Conservation (phyloP, 2,329 filamentous ascomycete species). For the Berkeleyomyces rouxiae region DNA sequence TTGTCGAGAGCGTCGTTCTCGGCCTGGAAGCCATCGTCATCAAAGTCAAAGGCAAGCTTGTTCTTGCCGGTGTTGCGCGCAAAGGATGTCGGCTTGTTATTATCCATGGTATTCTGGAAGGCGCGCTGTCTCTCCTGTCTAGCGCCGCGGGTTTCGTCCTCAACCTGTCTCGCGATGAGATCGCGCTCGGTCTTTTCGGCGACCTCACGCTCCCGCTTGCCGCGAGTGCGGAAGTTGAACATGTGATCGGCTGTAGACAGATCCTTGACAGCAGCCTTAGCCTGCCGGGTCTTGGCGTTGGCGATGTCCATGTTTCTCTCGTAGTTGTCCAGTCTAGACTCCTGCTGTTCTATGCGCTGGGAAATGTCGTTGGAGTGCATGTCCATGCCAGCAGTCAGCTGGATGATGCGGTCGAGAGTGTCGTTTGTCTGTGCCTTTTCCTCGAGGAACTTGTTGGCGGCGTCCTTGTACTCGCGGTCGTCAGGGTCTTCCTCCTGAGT, state of each 20-base stretch:
- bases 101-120: slow-evolving; percentile 12
- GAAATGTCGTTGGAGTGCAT: slow-evolving; percentile 54
- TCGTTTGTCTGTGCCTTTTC: slow-evolving; percentile 25
- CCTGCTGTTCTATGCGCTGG: slow-evolving; percentile 55
- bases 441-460: slow-evolving; percentile 34
- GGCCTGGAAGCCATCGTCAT: slow-evolving; percentile 42
- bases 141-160: slow-evolving; percentile 8
- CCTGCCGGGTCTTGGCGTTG: slow-evolving; percentile 55
- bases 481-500: slow-evolving; percentile 63
- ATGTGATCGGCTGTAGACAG: slow-evolving; percentile 72
- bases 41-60: slow-evolving; percentile 68
- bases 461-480: slow-evolving; percentile 49
- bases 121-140: slow-evolving; percentile 21
- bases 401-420: slow-evolving; percentile 30
- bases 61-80: slow-evolving; percentile 9
- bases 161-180: not conserved
- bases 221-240: slow-evolving; percentile 54
- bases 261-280: slow-evolving; percentile 66
- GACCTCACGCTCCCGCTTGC: slow-evolving; percentile 46
- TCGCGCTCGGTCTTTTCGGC: slow-evolving; percentile 50
- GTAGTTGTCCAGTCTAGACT: slow-evolving; percentile 65
- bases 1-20: slow-evolving; percentile 29
- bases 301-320: slow-evolving; percentile 72
- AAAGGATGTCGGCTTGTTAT: slow-evolving; percentile 5
- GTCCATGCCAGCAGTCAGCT: slow-evolving; percentile 52